phyloP scores from a whole-genome alignment of 371 early-diverging fungal species.

The Rhizopus sp. region DNA sequence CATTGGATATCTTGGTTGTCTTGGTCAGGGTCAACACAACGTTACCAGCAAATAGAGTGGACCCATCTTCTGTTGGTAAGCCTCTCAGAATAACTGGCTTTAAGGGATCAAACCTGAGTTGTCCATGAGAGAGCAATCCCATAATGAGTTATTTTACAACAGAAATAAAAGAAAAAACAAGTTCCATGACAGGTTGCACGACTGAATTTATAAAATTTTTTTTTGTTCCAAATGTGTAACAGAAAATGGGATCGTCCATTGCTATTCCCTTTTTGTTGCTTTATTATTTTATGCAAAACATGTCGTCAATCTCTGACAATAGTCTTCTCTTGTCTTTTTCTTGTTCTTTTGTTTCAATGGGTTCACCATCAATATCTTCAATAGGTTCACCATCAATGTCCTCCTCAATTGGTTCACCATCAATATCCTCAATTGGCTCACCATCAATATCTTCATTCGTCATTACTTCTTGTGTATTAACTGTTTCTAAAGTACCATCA shows the following conservation, averaged over 20 bases:
- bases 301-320: constrained; percentile 7
- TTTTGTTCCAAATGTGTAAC: too few species aligned
- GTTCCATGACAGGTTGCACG: background rate
- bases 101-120: constrained; percentile 32
- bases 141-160: background rate
- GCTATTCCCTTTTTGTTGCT: constrained; percentile 18
- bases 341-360: constrained; percentile 31
- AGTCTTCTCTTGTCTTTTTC: constrained; percentile 37
- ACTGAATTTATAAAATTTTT: background rate
- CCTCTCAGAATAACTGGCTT: constrained; percentile 38
- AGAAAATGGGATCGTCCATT: constrained; percentile 23
- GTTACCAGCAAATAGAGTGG: constrained; percentile 33
- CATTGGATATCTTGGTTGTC: constrained; percentile 27
- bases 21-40: constrained; percentile 29
- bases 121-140: constrained; percentile 32
- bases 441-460: constrained; percentile 1
- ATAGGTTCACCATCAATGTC: constrained; percentile 45
- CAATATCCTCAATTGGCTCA: constrained; percentile 13
- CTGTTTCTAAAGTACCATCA: background rate
- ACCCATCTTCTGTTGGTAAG: constrained; percentile 32
- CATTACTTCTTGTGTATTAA: background rate
- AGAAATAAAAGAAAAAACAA: too few species aligned
- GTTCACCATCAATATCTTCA: constrained; percentile 55
- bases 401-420: constrained; percentile 32
- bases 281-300: constrained; percentile 31